Percentiles rank a stretch among this genome's conserved stretches.
phyloP scores from a whole-genome alignment of 2,329 filamentous ascomycete genomes.

The Xylaria sp. region DNA sequence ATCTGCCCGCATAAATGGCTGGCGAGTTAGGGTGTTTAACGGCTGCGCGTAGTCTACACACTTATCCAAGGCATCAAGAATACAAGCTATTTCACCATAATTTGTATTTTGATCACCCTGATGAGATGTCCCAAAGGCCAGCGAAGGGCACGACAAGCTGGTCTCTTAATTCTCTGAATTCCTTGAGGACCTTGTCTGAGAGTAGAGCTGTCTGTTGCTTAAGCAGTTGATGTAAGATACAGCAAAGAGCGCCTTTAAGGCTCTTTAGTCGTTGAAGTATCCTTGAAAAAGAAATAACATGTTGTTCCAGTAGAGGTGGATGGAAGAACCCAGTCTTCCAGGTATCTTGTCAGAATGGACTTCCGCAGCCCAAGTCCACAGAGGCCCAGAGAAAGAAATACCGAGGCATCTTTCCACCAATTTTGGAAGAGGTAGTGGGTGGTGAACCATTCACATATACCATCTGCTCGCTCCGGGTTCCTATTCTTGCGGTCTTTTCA shows the following conservation, averaged over 20 bases:
- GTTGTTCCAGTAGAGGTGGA: conserved; percentile 25
- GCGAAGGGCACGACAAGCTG: conserved; percentile 29
- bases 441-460: conserved; percentile 31
- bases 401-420: conserved; percentile 10
- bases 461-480: conserved; percentile 21
- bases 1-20: too few species aligned
- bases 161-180: conserved; percentile 31
- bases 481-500: conserved; percentile 29
- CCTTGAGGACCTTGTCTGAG: conserved; percentile 29
- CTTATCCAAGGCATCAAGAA: conserved; percentile 51
- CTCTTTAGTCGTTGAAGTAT: conserved; percentile 42
- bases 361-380: conserved; percentile 52
- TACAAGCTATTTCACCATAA: conserved; percentile 39
- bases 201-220: conserved; percentile 31
- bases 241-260: conserved; percentile 1
- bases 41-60: conserved; percentile 39
- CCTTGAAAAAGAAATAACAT: conserved; percentile 54
- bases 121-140: conserved; percentile 30
- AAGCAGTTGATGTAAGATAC: conserved; percentile 47
- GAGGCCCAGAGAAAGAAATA: conserved; percentile 24
- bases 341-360: conserved; percentile 47
- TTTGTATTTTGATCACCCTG: background rate
- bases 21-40: too few species aligned
- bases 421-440: conserved; percentile 20
- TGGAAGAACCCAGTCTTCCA: conserved; percentile 42